Evolutionary conservation across 768 basidiomycete species (phyloP).

Genomic region (Epithele typhae): DNA sequence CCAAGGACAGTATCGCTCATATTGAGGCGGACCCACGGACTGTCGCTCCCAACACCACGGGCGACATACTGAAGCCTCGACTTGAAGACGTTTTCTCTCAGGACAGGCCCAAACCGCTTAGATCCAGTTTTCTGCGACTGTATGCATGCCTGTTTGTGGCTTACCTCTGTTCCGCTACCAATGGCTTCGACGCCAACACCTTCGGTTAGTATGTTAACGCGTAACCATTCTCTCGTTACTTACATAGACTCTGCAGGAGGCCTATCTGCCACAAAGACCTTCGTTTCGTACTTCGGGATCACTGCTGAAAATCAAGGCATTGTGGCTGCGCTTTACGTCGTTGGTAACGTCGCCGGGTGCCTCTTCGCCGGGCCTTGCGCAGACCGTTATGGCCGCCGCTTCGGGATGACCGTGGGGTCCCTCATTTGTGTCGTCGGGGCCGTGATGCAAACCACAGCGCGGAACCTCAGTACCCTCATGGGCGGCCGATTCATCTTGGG

Average conservation of each 20-base stretch:
- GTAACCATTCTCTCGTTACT: background rate
- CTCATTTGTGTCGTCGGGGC: slow-evolving; percentile 64
- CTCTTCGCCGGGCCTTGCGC: slow-evolving; percentile 20
- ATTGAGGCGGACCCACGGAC: background rate
- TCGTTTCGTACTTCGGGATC: slow-evolving; percentile 23
- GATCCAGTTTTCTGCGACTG: slow-evolving; percentile 12
- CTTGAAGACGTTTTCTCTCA: background rate
- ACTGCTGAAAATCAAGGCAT: slow-evolving; percentile 22
- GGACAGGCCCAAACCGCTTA: background rate
- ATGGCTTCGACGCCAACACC: slow-evolving; percentile 27
- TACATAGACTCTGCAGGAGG: slow-evolving; percentile 7
- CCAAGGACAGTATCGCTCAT: slow-evolving; percentile 5
- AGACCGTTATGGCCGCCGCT: slow-evolving; percentile 22
- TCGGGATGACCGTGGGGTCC: slow-evolving; percentile 43
- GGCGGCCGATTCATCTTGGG: slow-evolving; percentile 35
- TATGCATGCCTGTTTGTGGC: slow-evolving; percentile 22
- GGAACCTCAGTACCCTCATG: slow-evolving; percentile 48
- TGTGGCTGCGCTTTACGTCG: slow-evolving; percentile 25
- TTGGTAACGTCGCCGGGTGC: slow-evolving; percentile 25
- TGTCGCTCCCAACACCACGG: background rate
- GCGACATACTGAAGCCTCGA: background rate
- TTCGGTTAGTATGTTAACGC: slow-evolving; percentile 15
- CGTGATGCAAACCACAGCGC: slow-evolving; percentile 47
- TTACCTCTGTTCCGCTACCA: slow-evolving; percentile 25
- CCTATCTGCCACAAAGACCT: slow-evolving; percentile 23